Evolutionary conservation across 768 basidiomycete genomes (phyloP).

Genomic region (Mycena rosella): DNA sequence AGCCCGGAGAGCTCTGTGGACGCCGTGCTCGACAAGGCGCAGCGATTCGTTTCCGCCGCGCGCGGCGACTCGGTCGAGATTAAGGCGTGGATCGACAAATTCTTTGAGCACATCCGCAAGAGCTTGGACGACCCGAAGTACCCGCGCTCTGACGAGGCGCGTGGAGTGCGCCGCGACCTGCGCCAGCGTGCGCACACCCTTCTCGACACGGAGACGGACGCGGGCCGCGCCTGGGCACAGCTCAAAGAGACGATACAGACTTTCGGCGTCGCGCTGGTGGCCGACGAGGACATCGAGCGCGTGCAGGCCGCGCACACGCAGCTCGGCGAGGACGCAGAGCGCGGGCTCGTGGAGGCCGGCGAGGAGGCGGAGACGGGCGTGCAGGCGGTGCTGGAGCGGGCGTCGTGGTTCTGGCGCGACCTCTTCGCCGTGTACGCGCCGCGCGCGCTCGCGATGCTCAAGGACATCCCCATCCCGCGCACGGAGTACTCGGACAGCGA

Average conservation of each 20-base stretch:
- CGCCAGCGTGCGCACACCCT: slow-evolving; percentile 63
- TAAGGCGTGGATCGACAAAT: slow-evolving; percentile 67
- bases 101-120: slow-evolving; percentile 59
- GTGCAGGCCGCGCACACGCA: slow-evolving; percentile 61
- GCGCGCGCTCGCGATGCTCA: slow-evolving; percentile 61
- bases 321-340: slow-evolving; percentile 63
- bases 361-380: slow-evolving; percentile 56
- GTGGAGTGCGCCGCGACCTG: slow-evolving; percentile 57
- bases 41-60: slow-evolving; percentile 60
- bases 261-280: slow-evolving; percentile 59
- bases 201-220: slow-evolving; percentile 57
- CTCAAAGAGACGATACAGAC: slow-evolving; percentile 60
- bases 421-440: slow-evolving; percentile 85
- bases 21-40: slow-evolving; percentile 57
- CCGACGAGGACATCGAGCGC: slow-evolving; percentile 63
- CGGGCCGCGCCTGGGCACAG: slow-evolving; percentile 63
- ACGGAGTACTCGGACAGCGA: slow-evolving; percentile 79
- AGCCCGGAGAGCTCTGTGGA: slow-evolving; percentile 59
- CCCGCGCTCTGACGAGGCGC: slow-evolving; percentile 63
- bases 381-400: slow-evolving; percentile 68
- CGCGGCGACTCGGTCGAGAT: slow-evolving; percentile 64
- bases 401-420: slow-evolving; percentile 86
- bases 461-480: slow-evolving; percentile 79
- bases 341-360: slow-evolving; percentile 51
- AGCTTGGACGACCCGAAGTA: slow-evolving; percentile 66